A percentile compares a stretch with the other conserved stretches of the same genome.
Conservation (phyloP, 2,329 filamentous ascomycete species). For the Scedosporium boydii region DNA sequence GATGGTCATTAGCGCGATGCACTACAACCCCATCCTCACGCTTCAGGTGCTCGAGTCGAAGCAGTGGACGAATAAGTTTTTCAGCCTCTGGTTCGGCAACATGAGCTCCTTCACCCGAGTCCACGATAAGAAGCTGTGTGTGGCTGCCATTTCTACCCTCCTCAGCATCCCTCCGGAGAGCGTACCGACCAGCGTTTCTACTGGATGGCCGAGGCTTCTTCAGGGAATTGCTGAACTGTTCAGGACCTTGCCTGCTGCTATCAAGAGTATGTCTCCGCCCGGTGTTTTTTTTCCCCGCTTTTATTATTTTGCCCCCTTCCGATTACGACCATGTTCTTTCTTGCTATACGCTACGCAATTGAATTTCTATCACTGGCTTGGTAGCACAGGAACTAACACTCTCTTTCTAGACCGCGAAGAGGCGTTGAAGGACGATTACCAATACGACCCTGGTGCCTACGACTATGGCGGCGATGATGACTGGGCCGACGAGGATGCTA, state of each 20-base stretch:
- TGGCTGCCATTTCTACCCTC: slow-evolving; percentile 82
- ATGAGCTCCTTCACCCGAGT: slow-evolving; percentile 90
- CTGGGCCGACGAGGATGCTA: slow-evolving; percentile 71
- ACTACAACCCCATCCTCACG: slow-evolving; percentile 85
- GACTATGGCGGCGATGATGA: slow-evolving; percentile 68
- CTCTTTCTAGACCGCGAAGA: slow-evolving; percentile 66
- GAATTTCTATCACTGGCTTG: too few species aligned
- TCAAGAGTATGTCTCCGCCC: slow-evolving; percentile 57
- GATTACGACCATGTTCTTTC: too few species aligned
- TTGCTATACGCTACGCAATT: too few species aligned
- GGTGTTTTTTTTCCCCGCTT: background rate
- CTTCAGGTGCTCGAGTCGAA: slow-evolving; percentile 83
- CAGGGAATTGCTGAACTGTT: slow-evolving; percentile 79
- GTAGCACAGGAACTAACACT: too few species aligned
- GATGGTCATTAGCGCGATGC: slow-evolving; percentile 96
- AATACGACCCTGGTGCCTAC: slow-evolving; percentile 50
- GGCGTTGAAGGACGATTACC: slow-evolving; percentile 79
- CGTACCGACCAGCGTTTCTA: slow-evolving; percentile 84
- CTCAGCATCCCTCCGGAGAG: slow-evolving; percentile 71
- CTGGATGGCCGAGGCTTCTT: slow-evolving; percentile 87
- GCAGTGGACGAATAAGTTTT: slow-evolving; percentile 97
- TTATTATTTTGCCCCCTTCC: background rate
- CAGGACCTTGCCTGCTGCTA: slow-evolving; percentile 76
- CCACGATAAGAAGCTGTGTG: slow-evolving; percentile 97
- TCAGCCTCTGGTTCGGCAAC: slow-evolving; percentile 94